Evolutionary conservation across 108 stramenopile species (phyloP), one percentile per base, ranked within the genome.

Genomic region (Conticribra guillardii): DNA sequence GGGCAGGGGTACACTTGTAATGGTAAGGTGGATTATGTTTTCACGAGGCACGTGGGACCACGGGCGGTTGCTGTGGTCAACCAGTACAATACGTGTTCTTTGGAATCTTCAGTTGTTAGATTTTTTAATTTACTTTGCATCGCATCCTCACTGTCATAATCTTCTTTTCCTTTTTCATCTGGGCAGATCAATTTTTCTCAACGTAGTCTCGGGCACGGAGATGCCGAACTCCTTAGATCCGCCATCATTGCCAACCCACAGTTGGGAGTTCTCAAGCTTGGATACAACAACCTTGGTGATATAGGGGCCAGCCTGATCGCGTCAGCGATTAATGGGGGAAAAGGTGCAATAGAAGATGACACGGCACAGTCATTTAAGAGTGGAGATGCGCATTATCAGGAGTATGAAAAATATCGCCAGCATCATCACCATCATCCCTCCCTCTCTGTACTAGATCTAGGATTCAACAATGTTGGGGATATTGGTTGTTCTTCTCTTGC

Each of bases 381-480:
- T 32, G 41, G n/a, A 34, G 37, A 52, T 58, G 46, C 45, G 22
- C 26, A 41, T 54, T 19, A 33, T 33, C 18, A 24, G n/a, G 54
- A 48, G 32, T 17, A 26, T 18, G 58, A 52, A 28, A 27, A 17
- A 19, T 52, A 32, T 11, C 57, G 52, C 17, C 64, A 34, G 15
- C 63, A 44, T 4, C 28, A 64, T 58, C 62, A 41, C 5, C 87
- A 86, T 56, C 92, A 93, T 53, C 70, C 68, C 52, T 76, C 75
- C 41, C 69, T 93, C 24, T 67, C 85, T 4, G 78, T 88, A 1
- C 69, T 93, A 37, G 92, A 90, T 49, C 57, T 93, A 21, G 89
- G 87, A 15, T 93, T 93, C 76, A 93, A 93, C 70, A 67, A 67
- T 32, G 82, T 93, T 60, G 88, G 92, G 17, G 87, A 93, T 59